These are phyloP conservation scores for Cupressus sempervirens DNA, from an alignment of 75 land plant genomes.

Conservation along the genomic window DNA sequence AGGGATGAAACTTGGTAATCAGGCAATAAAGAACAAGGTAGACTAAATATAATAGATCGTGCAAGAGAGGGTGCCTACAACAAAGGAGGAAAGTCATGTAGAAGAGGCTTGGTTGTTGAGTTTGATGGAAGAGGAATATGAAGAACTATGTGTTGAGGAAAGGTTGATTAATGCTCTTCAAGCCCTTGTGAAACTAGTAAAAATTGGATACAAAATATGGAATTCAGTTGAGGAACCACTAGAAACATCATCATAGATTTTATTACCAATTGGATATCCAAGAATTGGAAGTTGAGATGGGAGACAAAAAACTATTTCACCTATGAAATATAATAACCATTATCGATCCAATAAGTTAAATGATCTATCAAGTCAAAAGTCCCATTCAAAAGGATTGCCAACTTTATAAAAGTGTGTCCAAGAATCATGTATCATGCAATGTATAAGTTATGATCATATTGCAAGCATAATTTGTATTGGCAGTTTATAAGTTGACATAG, in stretches of 20 bases:
- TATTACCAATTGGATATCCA: constrained; percentile 23
- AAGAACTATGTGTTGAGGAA: constrained; percentile 85
- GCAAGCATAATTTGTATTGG: constrained; percentile 91
- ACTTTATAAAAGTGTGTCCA: constrained; percentile 25
- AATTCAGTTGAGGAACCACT: constrained; percentile 35
- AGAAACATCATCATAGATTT: background rate
- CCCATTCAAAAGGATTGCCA: constrained; percentile 42
- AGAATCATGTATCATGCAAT: constrained; percentile 50
- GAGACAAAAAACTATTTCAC: constrained; percentile 6
- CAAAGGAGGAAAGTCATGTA: constrained; percentile 87
- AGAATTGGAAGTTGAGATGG: constrained; percentile 11
- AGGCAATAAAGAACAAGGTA: constrained; percentile 31
- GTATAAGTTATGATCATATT: constrained; percentile 78
- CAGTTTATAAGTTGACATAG: constrained; percentile 74
- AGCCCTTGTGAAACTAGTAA: constrained; percentile 67
- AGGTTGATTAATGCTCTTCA: constrained; percentile 67
- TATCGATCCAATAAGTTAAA: constrained; percentile 1
- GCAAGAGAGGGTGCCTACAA: constrained; percentile 8
- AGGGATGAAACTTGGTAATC: constrained; percentile 35
- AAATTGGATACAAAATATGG: constrained; percentile 52
- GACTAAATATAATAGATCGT: constrained; percentile 4
- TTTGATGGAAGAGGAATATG: constrained; percentile 88
- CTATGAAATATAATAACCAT: background rate
- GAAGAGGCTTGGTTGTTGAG: constrained; percentile 90
- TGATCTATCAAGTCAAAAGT: constrained; percentile 14